A percentile compares a stretch with the other conserved stretches of the same genome.
Conservation (phyloP, 2,329 filamentous ascomycete species). For the Phialophora verrucosa region DNA sequence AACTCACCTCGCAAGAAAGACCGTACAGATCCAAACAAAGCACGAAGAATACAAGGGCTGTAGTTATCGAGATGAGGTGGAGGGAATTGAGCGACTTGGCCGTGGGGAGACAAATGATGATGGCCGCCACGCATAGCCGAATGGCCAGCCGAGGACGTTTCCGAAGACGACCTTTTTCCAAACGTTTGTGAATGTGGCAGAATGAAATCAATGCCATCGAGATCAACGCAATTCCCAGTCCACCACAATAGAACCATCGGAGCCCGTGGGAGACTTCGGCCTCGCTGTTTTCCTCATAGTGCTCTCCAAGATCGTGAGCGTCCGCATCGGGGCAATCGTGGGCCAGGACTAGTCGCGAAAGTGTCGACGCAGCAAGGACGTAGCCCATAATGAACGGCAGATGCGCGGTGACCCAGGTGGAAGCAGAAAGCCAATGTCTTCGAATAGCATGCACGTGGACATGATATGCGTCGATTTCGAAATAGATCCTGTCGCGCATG, state of each 20-base stretch:
- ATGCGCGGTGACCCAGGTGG: slow-evolving; percentile 63
- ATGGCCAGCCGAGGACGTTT: slow-evolving; percentile 60
- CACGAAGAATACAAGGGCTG: slow-evolving; percentile 54
- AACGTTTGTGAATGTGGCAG: slow-evolving; percentile 62
- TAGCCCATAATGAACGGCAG: slow-evolving; percentile 69
- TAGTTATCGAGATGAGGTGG: slow-evolving; percentile 54
- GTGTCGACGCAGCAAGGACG: slow-evolving; percentile 61
- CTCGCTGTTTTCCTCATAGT: slow-evolving; percentile 58
- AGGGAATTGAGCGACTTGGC: slow-evolving; percentile 54
- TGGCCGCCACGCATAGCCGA: slow-evolving; percentile 56
- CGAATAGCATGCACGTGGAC: slow-evolving; percentile 67
- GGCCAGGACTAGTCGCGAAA: slow-evolving; percentile 65
- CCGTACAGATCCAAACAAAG: slow-evolving; percentile 59
- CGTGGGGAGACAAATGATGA: slow-evolving; percentile 63
- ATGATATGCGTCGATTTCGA: slow-evolving; percentile 65
- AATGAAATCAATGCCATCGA: slow-evolving; percentile 62
- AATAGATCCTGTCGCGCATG: slow-evolving; percentile 58
- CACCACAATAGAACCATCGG: slow-evolving; percentile 69
- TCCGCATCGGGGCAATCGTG: slow-evolving; percentile 60
- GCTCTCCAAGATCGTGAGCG: slow-evolving; percentile 56
- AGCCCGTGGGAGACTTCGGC: slow-evolving; percentile 59
- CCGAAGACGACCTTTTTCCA: slow-evolving; percentile 55
- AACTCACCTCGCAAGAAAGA: slow-evolving; percentile 48
- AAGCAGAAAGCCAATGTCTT: slow-evolving; percentile 52
- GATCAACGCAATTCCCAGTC: slow-evolving; percentile 61